Conservation (phyloP, 2,329 filamentous ascomycete species). For the Pseudogymnoascus sp. region DNA sequence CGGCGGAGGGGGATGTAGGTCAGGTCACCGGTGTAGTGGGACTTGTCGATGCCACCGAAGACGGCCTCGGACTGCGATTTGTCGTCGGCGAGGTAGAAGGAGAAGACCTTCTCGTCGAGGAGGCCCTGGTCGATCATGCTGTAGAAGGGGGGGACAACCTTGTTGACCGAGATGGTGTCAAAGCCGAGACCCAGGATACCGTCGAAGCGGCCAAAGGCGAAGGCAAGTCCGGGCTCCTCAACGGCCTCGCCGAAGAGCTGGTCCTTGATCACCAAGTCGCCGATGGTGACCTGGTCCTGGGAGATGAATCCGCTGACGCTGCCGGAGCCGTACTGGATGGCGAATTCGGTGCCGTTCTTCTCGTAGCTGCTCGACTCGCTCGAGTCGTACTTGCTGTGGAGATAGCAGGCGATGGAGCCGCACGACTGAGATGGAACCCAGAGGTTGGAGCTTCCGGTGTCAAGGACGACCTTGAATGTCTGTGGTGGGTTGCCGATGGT, state of each 20-base stretch:
- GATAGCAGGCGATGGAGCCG: conserved; percentile 93
- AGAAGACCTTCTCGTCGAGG: conserved; percentile 86
- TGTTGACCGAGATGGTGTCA: conserved; percentile 94
- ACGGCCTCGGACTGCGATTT: conserved; percentile 74
- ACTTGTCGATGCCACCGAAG: conserved; percentile 82
- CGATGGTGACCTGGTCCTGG: conserved; percentile 76
- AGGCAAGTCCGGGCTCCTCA: conserved; percentile 88
- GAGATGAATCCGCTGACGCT: conserved; percentile 91
- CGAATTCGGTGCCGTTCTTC: conserved; percentile 85
- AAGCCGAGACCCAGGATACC: conserved; percentile 93
- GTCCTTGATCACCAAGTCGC: conserved; percentile 77
- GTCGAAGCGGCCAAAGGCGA: conserved; percentile 95
- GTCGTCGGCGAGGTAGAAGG: conserved; percentile 85
- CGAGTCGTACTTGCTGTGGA: conserved; percentile 95
- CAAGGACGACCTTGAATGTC: conserved; percentile 95
- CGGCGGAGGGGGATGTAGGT: conserved; percentile 90
- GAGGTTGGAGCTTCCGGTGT: conserved; percentile 97
- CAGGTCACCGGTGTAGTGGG: conserved; percentile 76
- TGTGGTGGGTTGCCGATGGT: conserved; percentile 85
- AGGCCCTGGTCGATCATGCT: conserved; percentile 85
- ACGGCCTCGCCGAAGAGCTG: conserved; percentile 97
- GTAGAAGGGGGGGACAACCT: conserved; percentile 92
- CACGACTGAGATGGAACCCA: conserved; percentile 93
- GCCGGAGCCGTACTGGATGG: conserved; percentile 92
- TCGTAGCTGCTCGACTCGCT: conserved; percentile 82